phyloP scores from a whole-genome alignment of 2,329 filamentous ascomycete species.

The Aspergillus sp. region DNA sequence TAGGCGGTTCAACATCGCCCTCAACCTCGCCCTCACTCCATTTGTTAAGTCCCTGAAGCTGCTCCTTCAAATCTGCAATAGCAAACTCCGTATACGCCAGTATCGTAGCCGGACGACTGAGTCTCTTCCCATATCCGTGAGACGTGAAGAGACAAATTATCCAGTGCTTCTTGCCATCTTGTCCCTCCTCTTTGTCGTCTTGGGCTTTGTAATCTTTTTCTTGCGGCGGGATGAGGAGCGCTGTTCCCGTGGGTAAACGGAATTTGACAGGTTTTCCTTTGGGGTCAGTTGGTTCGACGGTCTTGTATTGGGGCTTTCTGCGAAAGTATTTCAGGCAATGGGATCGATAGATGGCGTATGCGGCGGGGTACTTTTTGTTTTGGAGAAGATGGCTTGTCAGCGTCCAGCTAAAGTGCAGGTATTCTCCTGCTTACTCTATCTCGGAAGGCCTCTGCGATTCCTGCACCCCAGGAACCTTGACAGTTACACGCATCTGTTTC shows the following conservation, averaged over 20 bases:
- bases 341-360: conserved; percentile 41
- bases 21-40: conserved; percentile 4
- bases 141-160: conserved; percentile 56
- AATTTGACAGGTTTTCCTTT: conserved; percentile 8
- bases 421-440: conserved; percentile 18
- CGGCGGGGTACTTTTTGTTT: conserved; percentile 42
- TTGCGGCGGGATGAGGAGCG: conserved; percentile 49
- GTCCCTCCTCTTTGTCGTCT: background rate
- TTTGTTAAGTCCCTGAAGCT: conserved; percentile 28
- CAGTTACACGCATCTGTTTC: conserved; percentile 52
- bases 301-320: background rate
- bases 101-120: conserved; percentile 36
- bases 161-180: conserved; percentile 39
- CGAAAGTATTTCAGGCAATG: conserved; percentile 38
- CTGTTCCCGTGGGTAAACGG: conserved; percentile 38
- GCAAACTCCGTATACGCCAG: conserved; percentile 44
- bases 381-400: background rate
- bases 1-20: conserved; percentile 12
- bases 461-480: conserved; percentile 51
- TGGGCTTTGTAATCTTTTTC: conserved; percentile 22
- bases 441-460: conserved; percentile 51
- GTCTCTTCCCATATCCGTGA: conserved; percentile 39
- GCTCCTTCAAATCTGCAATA: conserved; percentile 42
- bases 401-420: background rate
- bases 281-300: conserved; percentile 1